A percentile compares a stretch with the other conserved stretches of the same genome.
Conservation (phyloP, 495 filamentous ascomycete species). For the Neurospora sp. region DNA sequence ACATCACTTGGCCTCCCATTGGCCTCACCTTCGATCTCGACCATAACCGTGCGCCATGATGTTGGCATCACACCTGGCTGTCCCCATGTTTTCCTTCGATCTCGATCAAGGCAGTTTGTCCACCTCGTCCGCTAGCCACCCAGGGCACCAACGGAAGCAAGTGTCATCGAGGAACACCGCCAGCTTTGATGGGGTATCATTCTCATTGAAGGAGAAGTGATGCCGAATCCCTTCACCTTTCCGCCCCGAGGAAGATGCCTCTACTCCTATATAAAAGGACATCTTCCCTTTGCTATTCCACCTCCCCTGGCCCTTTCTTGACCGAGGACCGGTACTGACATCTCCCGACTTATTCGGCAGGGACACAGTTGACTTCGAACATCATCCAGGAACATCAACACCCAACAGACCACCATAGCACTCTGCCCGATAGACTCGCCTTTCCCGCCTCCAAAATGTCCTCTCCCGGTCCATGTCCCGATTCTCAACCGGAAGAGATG, state of each 20-base stretch:
- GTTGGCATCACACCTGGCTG: no score
- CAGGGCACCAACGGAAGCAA: not conserved
- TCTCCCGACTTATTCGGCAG: not conserved
- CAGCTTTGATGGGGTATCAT: not conserved
- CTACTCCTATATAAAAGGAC: not conserved
- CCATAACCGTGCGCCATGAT: not conserved
- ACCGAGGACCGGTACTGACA: not conserved
- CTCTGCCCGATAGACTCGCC: not conserved
- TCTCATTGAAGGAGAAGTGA: not conserved
- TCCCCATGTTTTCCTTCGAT: not conserved
- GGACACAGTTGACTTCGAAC: not conserved
- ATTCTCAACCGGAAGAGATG: not conserved
- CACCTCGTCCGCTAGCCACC: not conserved
- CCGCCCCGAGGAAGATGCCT: not conserved
- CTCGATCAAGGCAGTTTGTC: not conserved
- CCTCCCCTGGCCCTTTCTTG: not conserved
- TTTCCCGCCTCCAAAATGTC: not conserved
- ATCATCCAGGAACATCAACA: not conserved
- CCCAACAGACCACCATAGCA: not conserved
- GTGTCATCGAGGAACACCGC: not conserved
- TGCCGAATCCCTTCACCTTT: not conserved
- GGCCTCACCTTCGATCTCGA: not conserved
- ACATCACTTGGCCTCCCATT: not conserved
- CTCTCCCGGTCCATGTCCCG: not conserved
- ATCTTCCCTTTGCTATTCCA: not conserved